These are phyloP conservation scores for Cadophora gregata DNA, from an alignment of 2,329 filamentous ascomycete species.

Conservation along the genomic window DNA sequence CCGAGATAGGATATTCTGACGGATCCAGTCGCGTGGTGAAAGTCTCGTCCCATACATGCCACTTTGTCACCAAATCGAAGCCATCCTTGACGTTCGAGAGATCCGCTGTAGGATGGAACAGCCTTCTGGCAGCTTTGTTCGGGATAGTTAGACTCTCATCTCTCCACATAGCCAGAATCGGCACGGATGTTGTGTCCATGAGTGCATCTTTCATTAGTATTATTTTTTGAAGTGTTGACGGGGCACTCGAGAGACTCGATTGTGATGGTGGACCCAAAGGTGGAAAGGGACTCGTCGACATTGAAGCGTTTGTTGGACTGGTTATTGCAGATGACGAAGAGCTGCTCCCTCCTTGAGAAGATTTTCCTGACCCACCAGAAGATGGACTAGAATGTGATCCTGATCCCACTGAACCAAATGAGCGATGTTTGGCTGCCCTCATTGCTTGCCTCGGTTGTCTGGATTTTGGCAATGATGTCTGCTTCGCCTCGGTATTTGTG, in stretches of 20 bases:
- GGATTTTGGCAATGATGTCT: constrained; percentile 40
- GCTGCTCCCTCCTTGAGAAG: constrained; percentile 36
- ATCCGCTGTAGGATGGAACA: constrained; percentile 54
- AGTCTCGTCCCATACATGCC: constrained; percentile 68
- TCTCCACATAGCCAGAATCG: constrained; percentile 81
- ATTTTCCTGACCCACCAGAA: constrained; percentile 38
- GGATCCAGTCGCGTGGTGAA: constrained; percentile 64
- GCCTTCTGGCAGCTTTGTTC: constrained; percentile 60
- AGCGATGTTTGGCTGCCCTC: constrained; percentile 24
- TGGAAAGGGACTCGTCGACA: constrained; percentile 66
- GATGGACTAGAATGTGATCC: constrained; percentile 38
- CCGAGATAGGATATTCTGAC: constrained; percentile 70
- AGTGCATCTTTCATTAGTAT: constrained; percentile 78
- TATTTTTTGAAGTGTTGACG: constrained; percentile 75
- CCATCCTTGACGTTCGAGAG: constrained; percentile 51
- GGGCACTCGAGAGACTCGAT: constrained; percentile 59
- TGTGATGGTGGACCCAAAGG: constrained; percentile 69
- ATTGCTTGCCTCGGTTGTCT: constrained; percentile 32
- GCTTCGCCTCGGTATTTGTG: constrained; percentile 60
- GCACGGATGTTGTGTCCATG: constrained; percentile 75
- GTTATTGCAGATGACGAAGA: constrained; percentile 47
- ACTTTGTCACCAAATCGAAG: constrained; percentile 63
- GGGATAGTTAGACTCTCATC: constrained; percentile 77
- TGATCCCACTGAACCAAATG: constrained; percentile 22
- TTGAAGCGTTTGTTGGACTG: constrained; percentile 58